Percentiles rank a stretch among this genome's conserved stretches.
These are phyloP conservation scores for Oidiodendron maius DNA, from an alignment of 495 filamentous ascomycete species.

Conservation along the genomic window DNA sequence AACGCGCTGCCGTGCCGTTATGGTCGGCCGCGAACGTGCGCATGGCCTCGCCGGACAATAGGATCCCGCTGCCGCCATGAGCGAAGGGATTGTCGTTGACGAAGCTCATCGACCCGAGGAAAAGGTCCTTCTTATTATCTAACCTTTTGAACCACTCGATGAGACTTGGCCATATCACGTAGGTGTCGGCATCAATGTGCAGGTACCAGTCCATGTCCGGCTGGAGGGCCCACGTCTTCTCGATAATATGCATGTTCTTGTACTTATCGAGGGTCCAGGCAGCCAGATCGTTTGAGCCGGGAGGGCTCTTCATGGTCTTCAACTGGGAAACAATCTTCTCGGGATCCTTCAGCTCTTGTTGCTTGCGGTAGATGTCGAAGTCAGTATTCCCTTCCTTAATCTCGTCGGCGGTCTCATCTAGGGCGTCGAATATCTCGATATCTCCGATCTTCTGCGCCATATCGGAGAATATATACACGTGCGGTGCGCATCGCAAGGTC, in stretches of 20 bases:
- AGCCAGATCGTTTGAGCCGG: background rate
- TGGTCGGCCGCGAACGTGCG: constrained; percentile 30
- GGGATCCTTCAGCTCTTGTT: background rate
- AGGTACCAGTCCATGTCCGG: constrained; percentile 55
- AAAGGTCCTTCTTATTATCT: constrained; percentile 39
- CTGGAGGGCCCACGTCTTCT: constrained; percentile 42
- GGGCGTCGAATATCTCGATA: constrained; percentile 43
- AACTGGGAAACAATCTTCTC: background rate
- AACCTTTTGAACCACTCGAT: constrained; percentile 47
- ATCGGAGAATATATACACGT: constrained; percentile 54
- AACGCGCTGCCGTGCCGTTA: constrained; percentile 29
- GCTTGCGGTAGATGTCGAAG: constrained; percentile 46
- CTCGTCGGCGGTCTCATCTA: constrained; percentile 37
- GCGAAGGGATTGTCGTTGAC: constrained; percentile 52
- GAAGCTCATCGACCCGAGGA: constrained; percentile 54
- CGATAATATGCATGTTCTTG: constrained; percentile 64
- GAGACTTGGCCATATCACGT: constrained; percentile 57
- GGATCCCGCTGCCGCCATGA: constrained; percentile 63
- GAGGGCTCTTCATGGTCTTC: constrained; percentile 1
- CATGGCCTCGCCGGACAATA: constrained; percentile 52
- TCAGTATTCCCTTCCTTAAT: constrained; percentile 35
- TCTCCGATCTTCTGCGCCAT: constrained; percentile 45
- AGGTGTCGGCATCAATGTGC: constrained; percentile 64
- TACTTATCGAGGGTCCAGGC: constrained; percentile 66
- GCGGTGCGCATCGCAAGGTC: constrained; percentile 38